Evolutionary conservation across 208 protist species (phyloP).

Genomic region (Tritrichomonas musculus): DNA sequence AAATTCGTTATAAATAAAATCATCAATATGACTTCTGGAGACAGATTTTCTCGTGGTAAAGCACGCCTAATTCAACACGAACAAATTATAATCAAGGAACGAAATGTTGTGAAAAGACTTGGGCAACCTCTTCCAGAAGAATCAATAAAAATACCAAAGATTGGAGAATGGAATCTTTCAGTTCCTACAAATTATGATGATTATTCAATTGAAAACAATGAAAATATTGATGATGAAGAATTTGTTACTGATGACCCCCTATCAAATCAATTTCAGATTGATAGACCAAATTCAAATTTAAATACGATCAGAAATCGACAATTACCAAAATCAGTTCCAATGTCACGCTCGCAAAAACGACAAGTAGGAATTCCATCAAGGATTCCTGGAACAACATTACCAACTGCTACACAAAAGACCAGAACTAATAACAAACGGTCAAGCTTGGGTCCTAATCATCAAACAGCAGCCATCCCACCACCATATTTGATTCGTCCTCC

Average conservation of each 20-base stretch:
- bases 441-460: not conserved
- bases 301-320: not conserved
- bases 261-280: not conserved
- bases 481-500: not conserved
- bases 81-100: not conserved
- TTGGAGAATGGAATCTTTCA: conserved; percentile 8
- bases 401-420: too few relatives aligned
- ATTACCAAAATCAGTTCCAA: not conserved
- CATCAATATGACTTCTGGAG: too few relatives aligned
- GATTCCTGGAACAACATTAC: too few relatives aligned
- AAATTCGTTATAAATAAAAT: too few relatives aligned
- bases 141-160: not conserved
- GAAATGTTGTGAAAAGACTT: not conserved
- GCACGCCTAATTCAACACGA: conserved; percentile 73
- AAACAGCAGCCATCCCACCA: not conserved
- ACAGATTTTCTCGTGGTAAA: conserved; percentile 78
- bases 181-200: not conserved
- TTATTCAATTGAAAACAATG: not conserved
- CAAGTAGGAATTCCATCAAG: too few relatives aligned
- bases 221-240: not conserved
- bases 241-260: not conserved
- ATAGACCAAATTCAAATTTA: too few relatives aligned
- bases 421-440: too few relatives aligned
- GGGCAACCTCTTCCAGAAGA: conserved; percentile 4
- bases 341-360: too few relatives aligned